These are phyloP conservation scores for Massarina eburnea DNA, from an alignment of 2,329 filamentous ascomycete species.

Conservation along the genomic window DNA sequence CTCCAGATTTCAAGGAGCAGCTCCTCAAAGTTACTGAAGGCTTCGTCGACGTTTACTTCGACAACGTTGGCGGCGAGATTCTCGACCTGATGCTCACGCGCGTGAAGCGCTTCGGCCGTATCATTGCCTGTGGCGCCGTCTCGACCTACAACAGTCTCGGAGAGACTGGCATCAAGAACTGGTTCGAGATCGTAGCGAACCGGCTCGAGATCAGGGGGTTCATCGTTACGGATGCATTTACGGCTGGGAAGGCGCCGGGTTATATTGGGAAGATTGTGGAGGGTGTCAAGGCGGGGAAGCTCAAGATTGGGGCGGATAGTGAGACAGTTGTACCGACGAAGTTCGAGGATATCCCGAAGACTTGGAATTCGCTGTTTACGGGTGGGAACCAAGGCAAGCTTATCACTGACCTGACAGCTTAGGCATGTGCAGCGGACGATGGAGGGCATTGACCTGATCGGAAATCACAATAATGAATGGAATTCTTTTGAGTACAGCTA, in stretches of 20 bases:
- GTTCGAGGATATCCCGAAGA: conserved; percentile 54
- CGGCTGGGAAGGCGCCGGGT: conserved; percentile 26
- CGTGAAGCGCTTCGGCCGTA: conserved; percentile 45
- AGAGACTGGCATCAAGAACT: conserved; percentile 43
- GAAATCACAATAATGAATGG: too few species aligned
- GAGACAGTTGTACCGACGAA: conserved; percentile 51
- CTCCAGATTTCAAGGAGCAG: conserved; percentile 49
- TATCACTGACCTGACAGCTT: conserved; percentile 40
- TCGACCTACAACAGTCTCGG: conserved; percentile 45
- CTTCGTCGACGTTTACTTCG: conserved; percentile 56
- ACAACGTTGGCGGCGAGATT: conserved; percentile 54
- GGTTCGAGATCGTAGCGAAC: conserved; percentile 48
- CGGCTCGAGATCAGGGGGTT: conserved; percentile 48
- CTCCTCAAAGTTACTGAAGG: conserved; percentile 51
- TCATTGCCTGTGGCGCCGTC: conserved; percentile 50
- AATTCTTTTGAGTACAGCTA: background rate
- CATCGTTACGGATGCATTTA: conserved; percentile 46
- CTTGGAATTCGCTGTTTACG: conserved; percentile 52
- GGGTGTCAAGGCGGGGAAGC: conserved; percentile 48
- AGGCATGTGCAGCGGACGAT: background rate
- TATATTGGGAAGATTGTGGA: conserved; percentile 28
- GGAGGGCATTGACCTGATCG: background rate
- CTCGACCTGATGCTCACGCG: conserved; percentile 50
- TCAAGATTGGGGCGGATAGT: conserved; percentile 47
- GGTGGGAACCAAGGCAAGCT: conserved; percentile 53